Conservation (phyloP, 768 basidiomycete genomes). For the Cyclocybe aegerita region DNA sequence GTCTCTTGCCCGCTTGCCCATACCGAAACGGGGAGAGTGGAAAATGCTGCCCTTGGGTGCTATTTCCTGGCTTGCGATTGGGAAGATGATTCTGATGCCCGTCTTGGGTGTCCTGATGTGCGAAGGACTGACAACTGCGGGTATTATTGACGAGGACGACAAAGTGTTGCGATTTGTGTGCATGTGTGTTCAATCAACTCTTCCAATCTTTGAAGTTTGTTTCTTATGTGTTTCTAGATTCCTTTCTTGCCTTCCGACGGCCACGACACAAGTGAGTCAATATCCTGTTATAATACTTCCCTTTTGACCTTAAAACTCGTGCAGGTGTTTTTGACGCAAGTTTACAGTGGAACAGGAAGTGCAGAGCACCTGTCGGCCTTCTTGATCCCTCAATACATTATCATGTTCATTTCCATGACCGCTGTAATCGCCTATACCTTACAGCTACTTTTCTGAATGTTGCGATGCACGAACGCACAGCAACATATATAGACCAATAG, state of each 20-base stretch:
- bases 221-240: constrained; percentile 36
- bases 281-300: not conserved
- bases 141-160: constrained; percentile 49
- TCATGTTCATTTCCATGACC: constrained; percentile 54
- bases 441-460: constrained; percentile 37
- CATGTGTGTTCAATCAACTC: constrained; percentile 46
- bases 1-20: constrained; percentile 54
- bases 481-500: too few species aligned
- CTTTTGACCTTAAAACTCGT: not conserved
- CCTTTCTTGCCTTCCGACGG: constrained; percentile 59
- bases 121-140: constrained; percentile 43
- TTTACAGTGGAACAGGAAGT: constrained; percentile 63
- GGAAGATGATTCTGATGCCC: constrained; percentile 57
- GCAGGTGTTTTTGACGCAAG: constrained; percentile 64
- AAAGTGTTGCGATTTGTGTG: constrained; percentile 65
- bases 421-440: constrained; percentile 47
- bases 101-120: constrained; percentile 60
- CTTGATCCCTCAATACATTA: constrained; percentile 59
- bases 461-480: not conserved
- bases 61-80: constrained; percentile 50
- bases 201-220: not conserved
- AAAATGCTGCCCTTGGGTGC: constrained; percentile 45
- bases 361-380: constrained; percentile 63
- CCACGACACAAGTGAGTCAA: constrained; percentile 50
- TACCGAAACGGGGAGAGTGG: constrained; percentile 48